Base-by-base conservation (phyloP, 2,329 filamentous ascomycete species). In the Botryotinia globosa region DNA sequence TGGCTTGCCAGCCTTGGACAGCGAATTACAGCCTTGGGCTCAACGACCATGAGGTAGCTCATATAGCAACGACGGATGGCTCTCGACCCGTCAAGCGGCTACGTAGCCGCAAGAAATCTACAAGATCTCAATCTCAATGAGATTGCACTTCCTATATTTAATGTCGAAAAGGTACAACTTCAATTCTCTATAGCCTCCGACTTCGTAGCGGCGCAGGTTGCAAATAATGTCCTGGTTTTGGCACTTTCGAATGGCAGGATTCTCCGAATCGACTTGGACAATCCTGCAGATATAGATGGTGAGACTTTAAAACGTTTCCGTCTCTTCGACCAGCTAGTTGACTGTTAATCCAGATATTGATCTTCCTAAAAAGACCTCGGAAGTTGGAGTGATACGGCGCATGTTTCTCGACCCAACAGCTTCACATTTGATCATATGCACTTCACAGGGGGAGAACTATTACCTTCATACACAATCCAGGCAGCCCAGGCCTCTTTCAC, bases 361-460 rank as follows among this genome's bases (percentile, higher is more conserved):
- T 82, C 89, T 99, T 12, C 96, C 96, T 54, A 97, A 97, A 84
- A 96, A 95, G 79, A 89, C 93, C 25, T 91, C 93, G 54, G 95
- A 99, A 82, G 89, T 96, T 74, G 96, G 96, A 77, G 88, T 97
- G 69, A 98, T 99, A 80, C 91, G 92, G 77, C 93, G 92, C 84
- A 94, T 99, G 88, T 99, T 99, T 84, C 92, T 99, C 14, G 96
- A 99, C 80, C 95, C 96, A 42, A 97, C 95, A 18, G 96, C 96
- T 42, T 98, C 94, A 9, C 96, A 99, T 83, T 86, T 99, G 42
- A 89, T 99, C 76, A 90, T 99, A 77, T 94, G 92, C 81, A 99
- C 96, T 4, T 92, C 94, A 8, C 88, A 94, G 58, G 94, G 94
- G 81, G 96, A 99, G 82, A 98, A 97, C 83, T 99, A 94, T 85